phyloP scores from a whole-genome alignment of 2,329 filamentous ascomycete species.

The Drechslerella dactyloides region DNA sequence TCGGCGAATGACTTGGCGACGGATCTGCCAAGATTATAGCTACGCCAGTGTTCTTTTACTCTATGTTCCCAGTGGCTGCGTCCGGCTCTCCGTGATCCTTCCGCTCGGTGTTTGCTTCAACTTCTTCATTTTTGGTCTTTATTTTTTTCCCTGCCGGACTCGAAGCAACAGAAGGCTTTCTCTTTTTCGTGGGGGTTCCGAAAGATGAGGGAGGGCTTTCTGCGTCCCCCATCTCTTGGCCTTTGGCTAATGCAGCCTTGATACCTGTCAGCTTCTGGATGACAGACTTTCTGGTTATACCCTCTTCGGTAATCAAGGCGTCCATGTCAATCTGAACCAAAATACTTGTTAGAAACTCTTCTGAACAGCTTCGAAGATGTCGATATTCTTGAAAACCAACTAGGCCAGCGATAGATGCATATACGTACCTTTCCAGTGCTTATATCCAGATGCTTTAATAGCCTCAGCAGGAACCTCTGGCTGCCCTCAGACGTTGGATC shows the following conservation, averaged over 20 bases:
- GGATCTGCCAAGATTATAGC: too few relatives aligned
- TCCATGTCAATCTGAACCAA: constrained; percentile 14
- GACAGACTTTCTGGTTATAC: constrained; percentile 2
- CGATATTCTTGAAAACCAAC: too few relatives aligned
- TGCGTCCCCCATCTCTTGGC: not conserved
- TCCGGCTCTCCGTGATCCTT: not conserved
- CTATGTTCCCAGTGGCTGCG: not conserved
- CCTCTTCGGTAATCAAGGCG: constrained; percentile 13
- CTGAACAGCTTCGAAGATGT: too few relatives aligned
- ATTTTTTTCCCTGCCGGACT: not conserved
- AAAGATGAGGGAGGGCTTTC: not conserved
- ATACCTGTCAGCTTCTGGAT: constrained; percentile 22
- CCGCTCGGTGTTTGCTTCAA: not conserved
- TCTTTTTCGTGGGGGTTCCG: constrained; percentile 1
- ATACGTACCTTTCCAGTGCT: constrained; percentile 13
- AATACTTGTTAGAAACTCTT: not conserved
- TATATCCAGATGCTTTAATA: constrained; percentile 18
- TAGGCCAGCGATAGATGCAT: not conserved
- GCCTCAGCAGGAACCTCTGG: constrained; percentile 16
- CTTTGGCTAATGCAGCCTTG: constrained; percentile 11
- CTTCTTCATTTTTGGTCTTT: constrained; percentile 1
- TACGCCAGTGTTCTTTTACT: too few relatives aligned
- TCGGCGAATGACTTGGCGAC: too few relatives aligned
- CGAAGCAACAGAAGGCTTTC: not conserved
- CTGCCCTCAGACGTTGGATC: constrained; percentile 16